Base-by-base conservation (phyloP, 306 rosid species). In the Pterocarpus macrocarpus region DNA sequence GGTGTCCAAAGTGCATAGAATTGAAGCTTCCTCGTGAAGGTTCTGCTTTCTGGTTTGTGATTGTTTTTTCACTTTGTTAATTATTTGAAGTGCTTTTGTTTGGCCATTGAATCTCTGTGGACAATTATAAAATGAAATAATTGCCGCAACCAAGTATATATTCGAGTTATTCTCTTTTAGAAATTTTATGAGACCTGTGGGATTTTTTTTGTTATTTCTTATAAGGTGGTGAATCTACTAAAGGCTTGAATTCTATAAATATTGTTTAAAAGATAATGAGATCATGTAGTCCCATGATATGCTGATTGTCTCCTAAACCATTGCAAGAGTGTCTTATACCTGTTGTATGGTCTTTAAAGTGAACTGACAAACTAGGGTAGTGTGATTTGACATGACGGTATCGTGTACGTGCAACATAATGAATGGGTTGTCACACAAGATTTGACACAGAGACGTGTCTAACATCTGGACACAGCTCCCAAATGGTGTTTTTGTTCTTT, bases 1-100 rank as follows among this genome's bases (percentile, higher is more conserved):
- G 98, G 90, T 95, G 99, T 81, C 98, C 99, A 7, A 95, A 95
- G 86, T 95, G 99, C 75, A 66, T 93, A 81, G 92, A 93, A 52
- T 84, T 95, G 87, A 95, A 90, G 92, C 96, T 95, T 83, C 93
- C 98, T 41, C 96, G 97, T 1, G 94, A 91, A 83, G 89, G 84
- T 61, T 90, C 98, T 39, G 91, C 99, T 49, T 95, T 95, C 93
- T 95, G 97, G 99, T 95, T 30, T 75, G 99, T 90, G 78, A 79
- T 58, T 67, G 17, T 64, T 43, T 72, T 35, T 64, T 58, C 22
- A 74, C 7, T 16, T 69, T 56, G 5, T 39, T 17, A 34, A 36
- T 17, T 22, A 47, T 73, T 79, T 56, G 38, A 32, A 28, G 62
- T 63, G 28, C 13, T 35, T 45, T 64, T 15, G 14, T 35, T 34